Base-by-base conservation (phyloP, 352 stramenopile genomes). In the Poterioochromonas sp. region DNA sequence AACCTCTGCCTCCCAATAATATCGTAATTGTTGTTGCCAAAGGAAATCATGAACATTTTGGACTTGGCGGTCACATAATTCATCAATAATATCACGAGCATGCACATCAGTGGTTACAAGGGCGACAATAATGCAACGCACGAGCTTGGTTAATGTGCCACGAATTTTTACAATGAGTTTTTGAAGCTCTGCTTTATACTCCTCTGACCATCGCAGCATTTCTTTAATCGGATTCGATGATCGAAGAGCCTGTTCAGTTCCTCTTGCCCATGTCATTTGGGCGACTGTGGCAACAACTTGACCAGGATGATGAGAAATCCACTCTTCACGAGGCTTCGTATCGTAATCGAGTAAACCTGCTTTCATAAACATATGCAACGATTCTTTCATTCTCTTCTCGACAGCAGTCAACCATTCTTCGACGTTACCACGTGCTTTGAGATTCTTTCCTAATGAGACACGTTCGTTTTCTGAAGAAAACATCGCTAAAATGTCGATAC, bases 401-500 rank as follows among this genome's bases (percentile, higher is more conserved):
- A 95, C 83, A 20, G 89, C 86, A 37, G 91, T 93, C 12, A 95
- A 81, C 90, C 90, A 82, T 90, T 95, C 22, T 87, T 91, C 83
- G 29, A 86, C 84, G 3, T 92, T 89, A 0, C 85, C 83, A 22
- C 84, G 74, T 20, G 90, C 92, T 82, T 96, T 95, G 44, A 97
- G 81, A 78, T 96, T 95, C 81, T 95, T 96, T 0, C 90, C 88
- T 0, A 95, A 82, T 8, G 87, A 84, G 15, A 96, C 89, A 22
- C 85, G 85, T 81, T 97, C 89, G 65, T 90, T 88, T 81, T 97
- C 93, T 0, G 86, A 88, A 0, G 88, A 95, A 35, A 94, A 83
- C 92, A 97, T 97, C 32, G 91, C 91, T 32, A 94, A 79, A 83
- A 98, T 96, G 78, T 98, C 91, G 22, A 97, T 82, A 54, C 69